Evolutionary conservation across 116 monocot species (phyloP).

Genomic region (Cymodocea nodosa): DNA sequence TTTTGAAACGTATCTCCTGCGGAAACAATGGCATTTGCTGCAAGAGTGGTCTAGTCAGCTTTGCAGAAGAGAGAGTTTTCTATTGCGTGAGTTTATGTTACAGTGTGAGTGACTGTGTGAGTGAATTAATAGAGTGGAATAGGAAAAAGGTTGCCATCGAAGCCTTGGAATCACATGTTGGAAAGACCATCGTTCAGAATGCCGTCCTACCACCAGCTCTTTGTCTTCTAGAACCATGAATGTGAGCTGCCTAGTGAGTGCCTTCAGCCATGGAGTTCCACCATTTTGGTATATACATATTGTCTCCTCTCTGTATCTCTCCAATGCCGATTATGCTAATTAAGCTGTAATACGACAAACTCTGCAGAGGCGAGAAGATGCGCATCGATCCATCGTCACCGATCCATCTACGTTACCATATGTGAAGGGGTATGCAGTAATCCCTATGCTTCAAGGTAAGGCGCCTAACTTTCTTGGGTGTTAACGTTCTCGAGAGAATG

Average conservation of each 20-base stretch:
- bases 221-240: neutral
- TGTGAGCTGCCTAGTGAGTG: neutral
- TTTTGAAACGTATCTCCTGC: too few species aligned
- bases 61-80: too few species aligned
- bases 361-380: neutral
- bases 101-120: neutral
- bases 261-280: neutral
- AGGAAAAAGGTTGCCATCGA: too few species aligned
- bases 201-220: neutral
- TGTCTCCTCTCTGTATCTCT: neutral
- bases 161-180: neutral
- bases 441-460: neutral
- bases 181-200: neutral
- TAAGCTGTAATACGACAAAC: neutral
- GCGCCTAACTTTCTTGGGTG: neutral
- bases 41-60: too few species aligned
- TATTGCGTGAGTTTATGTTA: neutral
- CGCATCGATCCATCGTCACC: neutral
- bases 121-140: neutral
- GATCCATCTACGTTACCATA: neutral
- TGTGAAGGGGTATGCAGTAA: too few species aligned
- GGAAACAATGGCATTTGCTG: too few species aligned
- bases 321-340: neutral
- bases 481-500: neutral
- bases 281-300: constrained; percentile 1